A percentile compares a stretch with the other conserved stretches of the same genome.
These are phyloP conservation scores for Metschnikowia arizonensis DNA, from an alignment of 805 yeast genomes.

Conservation along the genomic window DNA sequence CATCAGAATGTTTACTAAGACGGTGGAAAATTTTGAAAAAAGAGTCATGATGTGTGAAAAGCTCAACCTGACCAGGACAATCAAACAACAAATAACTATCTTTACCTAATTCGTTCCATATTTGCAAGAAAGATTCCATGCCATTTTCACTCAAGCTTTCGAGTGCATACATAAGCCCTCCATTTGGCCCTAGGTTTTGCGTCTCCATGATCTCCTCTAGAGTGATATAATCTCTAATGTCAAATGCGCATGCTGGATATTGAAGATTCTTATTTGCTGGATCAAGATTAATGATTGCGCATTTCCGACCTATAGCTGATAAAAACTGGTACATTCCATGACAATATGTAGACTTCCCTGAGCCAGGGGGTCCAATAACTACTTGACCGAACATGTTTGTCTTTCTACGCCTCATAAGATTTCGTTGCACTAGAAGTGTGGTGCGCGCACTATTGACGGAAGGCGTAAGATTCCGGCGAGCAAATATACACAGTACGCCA, in stretches of 20 bases:
- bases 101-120: conserved; percentile 22
- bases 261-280: conserved; percentile 79
- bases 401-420: background rate
- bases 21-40: conserved; percentile 61
- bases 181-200: conserved; percentile 76
- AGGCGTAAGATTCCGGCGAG: conserved; percentile 9
- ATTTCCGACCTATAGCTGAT: conserved; percentile 88
- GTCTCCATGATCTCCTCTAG: conserved; percentile 76
- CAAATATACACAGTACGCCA: conserved; percentile 2
- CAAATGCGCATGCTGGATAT: conserved; percentile 65
- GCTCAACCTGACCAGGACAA: conserved; percentile 95
- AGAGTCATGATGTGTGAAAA: conserved; percentile 85
- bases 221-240: conserved; percentile 71
- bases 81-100: conserved; percentile 70
- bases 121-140: conserved; percentile 48
- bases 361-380: conserved; percentile 96
- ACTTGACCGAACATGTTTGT: conserved; percentile 72
- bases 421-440: background rate
- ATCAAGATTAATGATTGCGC: conserved; percentile 81
- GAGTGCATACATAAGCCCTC: conserved; percentile 85
- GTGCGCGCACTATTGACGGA: conserved; percentile 13
- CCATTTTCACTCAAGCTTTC: conserved; percentile 51
- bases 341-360: conserved; percentile 95
- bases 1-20: conserved; percentile 52
- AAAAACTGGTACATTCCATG: conserved; percentile 89